Evolutionary conservation across 495 filamentous ascomycete species (phyloP).

Genomic region (Mytilinidion resinicola): DNA sequence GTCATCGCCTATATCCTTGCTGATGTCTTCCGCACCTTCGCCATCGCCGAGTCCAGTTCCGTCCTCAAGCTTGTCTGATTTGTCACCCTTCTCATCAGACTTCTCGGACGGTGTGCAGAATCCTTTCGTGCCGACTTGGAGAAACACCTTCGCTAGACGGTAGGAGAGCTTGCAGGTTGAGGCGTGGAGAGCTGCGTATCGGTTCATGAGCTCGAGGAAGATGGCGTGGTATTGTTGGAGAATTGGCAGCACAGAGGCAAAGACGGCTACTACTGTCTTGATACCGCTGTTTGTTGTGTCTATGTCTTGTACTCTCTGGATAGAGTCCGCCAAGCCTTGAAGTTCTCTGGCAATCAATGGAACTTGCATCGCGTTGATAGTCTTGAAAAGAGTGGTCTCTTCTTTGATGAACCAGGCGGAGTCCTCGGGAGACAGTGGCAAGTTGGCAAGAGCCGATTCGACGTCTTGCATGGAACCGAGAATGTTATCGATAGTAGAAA

Average conservation of each 20-base stretch:
- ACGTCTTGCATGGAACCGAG: slow-evolving; percentile 35
- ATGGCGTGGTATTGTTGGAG: slow-evolving; percentile 63
- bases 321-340: neutral
- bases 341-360: slow-evolving; percentile 4
- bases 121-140: slow-evolving; percentile 68
- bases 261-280: slow-evolving; percentile 34
- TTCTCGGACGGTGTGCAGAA: slow-evolving; percentile 86
- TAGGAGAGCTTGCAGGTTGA: slow-evolving; percentile 67
- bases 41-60: slow-evolving; percentile 98
- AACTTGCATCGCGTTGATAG: slow-evolving; percentile 11
- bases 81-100: slow-evolving; percentile 56
- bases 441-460: slow-evolving; percentile 13
- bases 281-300: slow-evolving; percentile 2
- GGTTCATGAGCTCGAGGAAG: slow-evolving; percentile 46
- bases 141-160: slow-evolving; percentile 67
- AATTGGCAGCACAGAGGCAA: slow-evolving; percentile 65
- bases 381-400: slow-evolving; percentile 14
- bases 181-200: slow-evolving; percentile 54
- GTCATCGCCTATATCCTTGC: slow-evolving; percentile 88
- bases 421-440: slow-evolving; percentile 19
- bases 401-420: slow-evolving; percentile 24
- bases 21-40: slow-evolving; percentile 92
- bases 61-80: slow-evolving; percentile 70
- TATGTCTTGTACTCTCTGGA: slow-evolving; percentile 4
- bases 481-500: slow-evolving; percentile 25